These are phyloP conservation scores for Cystobasidium tubakii DNA, from an alignment of 768 basidiomycete species.

Conservation along the genomic window DNA sequence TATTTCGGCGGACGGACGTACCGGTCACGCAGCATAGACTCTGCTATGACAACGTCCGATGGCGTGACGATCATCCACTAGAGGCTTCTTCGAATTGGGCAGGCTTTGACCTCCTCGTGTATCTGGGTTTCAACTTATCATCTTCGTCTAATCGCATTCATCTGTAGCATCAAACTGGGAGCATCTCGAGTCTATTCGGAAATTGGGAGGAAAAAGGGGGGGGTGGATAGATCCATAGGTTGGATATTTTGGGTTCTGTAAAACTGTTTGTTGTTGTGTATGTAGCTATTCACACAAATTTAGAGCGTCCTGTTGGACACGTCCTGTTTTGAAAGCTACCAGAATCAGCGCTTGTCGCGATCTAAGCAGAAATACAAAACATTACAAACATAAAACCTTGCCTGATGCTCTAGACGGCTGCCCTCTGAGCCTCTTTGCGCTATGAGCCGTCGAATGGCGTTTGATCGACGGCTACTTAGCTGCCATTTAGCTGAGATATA, in stretches of 20 bases:
- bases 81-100: not conserved
- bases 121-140: constrained; percentile 6
- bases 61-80: constrained; percentile 37
- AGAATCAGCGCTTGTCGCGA: constrained; percentile 1
- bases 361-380: not conserved
- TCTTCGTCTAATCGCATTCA: constrained; percentile 2
- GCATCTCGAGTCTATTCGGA: not conserved
- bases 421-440: too few species aligned
- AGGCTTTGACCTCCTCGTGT: not conserved
- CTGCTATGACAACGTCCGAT: constrained; percentile 30
- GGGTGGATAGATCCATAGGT: not conserved
- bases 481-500: too few species aligned
- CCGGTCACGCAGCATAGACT: constrained; percentile 28
- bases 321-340: not conserved
- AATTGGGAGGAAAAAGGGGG: not conserved
- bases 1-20: constrained; percentile 30
- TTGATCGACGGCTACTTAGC: too few species aligned
- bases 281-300: not conserved
- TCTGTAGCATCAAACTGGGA: not conserved
- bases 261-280: not conserved
- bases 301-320: constrained; percentile 12
- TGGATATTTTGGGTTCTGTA: not conserved
- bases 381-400: not conserved
- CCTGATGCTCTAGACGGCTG: not conserved
- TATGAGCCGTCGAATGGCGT: too few species aligned